Conservation (phyloP, 768 basidiomycete genomes). For the Amanita rimosa region DNA sequence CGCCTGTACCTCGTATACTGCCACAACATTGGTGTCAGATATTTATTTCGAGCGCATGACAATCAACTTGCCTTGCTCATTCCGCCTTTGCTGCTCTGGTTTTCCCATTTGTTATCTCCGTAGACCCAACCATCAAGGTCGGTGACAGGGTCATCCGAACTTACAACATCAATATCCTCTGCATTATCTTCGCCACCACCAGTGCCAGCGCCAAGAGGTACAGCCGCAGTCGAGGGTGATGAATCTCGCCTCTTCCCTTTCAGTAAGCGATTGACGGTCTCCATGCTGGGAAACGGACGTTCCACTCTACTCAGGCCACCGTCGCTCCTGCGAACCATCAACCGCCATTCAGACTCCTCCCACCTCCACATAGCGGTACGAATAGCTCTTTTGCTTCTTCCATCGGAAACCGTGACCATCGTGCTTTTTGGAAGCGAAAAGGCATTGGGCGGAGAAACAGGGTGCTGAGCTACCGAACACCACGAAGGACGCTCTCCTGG, state of each 20-base stretch:
- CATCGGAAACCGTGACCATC: conserved; percentile 41
- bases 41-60: neutral
- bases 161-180: conserved; percentile 20
- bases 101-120: conserved; percentile 94
- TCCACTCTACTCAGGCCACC: conserved; percentile 42
- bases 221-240: conserved; percentile 7
- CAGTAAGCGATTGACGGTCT: conserved; percentile 32
- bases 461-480: conserved; percentile 48
- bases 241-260: conserved; percentile 37
- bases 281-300: conserved; percentile 40
- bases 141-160: conserved; percentile 47
- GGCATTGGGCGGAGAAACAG: conserved; percentile 59
- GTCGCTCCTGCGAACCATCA: conserved; percentile 54
- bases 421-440: conserved; percentile 58
- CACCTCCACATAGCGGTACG: conserved; percentile 79
- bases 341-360: conserved; percentile 88
- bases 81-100: conserved; percentile 59
- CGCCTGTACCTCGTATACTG: conserved; percentile 79
- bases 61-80: conserved; percentile 59
- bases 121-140: conserved; percentile 91
- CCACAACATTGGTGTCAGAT: conserved; percentile 1
- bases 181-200: conserved; percentile 17
- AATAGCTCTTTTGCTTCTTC: conserved; percentile 39
- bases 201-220: conserved; percentile 14
- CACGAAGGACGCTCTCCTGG: conserved; percentile 87